A percentile compares a stretch with the other conserved stretches of the same genome.
These are phyloP conservation scores for Porogramme epimiltina DNA, from an alignment of 1,284 basidiomycete species.

Conservation along the genomic window DNA sequence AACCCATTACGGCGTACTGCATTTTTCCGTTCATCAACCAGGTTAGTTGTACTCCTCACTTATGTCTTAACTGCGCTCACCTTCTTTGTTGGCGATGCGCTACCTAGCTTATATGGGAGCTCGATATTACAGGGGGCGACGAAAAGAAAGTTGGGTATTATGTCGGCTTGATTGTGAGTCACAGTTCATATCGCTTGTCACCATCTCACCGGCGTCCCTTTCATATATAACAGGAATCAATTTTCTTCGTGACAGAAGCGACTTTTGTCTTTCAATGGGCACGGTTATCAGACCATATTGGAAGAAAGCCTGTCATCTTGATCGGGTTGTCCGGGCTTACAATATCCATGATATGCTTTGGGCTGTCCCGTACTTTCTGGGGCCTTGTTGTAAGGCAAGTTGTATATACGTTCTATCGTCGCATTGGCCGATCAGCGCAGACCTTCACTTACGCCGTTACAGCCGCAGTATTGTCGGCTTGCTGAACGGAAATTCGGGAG, in stretches of 20 bases:
- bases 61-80: too few relatives aligned
- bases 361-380: constrained; percentile 48
- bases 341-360: constrained; percentile 57
- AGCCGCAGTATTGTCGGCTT: constrained; percentile 52
- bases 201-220: background rate
- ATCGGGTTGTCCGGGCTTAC: constrained; percentile 48
- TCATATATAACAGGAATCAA: constrained; percentile 46
- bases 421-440: too few relatives aligned
- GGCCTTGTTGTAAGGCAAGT: constrained; percentile 40
- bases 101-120: constrained; percentile 24
- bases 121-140: constrained; percentile 60
- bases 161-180: constrained; percentile 58
- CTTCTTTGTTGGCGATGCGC: too few relatives aligned
- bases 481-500: constrained; percentile 53
- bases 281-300: constrained; percentile 56
- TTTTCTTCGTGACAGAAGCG: constrained; percentile 57
- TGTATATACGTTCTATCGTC: too few relatives aligned
- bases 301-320: constrained; percentile 61
- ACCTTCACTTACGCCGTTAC: too few relatives aligned
- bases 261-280: constrained; percentile 13
- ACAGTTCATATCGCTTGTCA: background rate
- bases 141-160: constrained; percentile 64
- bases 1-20: constrained; percentile 51
- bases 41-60: constrained; percentile 30
- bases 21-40: constrained; percentile 67